Conservation (phyloP, 1,284 basidiomycete genomes). For the Inonotus obliquus region DNA sequence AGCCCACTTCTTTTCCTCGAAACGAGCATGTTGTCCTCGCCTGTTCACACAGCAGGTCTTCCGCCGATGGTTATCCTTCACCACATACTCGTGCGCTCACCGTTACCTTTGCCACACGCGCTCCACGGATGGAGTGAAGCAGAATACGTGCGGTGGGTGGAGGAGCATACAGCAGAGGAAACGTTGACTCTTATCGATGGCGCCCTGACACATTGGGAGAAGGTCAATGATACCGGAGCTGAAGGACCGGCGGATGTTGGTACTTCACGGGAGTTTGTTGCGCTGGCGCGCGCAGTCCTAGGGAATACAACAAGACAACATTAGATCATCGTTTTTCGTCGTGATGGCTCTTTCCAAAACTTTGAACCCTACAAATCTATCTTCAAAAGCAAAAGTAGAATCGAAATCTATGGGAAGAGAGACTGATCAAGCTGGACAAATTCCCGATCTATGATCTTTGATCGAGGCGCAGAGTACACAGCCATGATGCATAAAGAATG, state of each 20-base stretch:
- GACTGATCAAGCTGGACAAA: too few relatives aligned
- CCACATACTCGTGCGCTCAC: conserved; percentile 87
- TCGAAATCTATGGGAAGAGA: neutral
- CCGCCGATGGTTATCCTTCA: conserved; percentile 84
- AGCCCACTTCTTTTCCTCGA: conserved; percentile 88
- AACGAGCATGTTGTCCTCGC: conserved; percentile 58
- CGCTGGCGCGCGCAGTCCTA: conserved; percentile 59
- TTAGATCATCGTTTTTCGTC: neutral
- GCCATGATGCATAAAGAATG: too few relatives aligned
- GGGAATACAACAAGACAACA: conserved; percentile 28
- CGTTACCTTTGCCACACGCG: conserved; percentile 79
- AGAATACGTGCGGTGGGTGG: conserved; percentile 87
- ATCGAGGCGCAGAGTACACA: too few relatives aligned
- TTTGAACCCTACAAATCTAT: too few relatives aligned
- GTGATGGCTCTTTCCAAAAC: too few relatives aligned
- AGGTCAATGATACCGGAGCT: conserved; percentile 40
- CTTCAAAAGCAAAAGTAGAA: too few relatives aligned
- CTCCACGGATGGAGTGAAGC: conserved; percentile 89
- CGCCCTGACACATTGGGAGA: conserved; percentile 70
- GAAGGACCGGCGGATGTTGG: conserved; percentile 37
- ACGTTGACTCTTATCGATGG: conserved; percentile 68
- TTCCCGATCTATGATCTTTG: too few relatives aligned
- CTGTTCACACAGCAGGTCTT: conserved; percentile 64
- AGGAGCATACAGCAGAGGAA: conserved; percentile 72
- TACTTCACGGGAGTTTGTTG: conserved; percentile 52